Percentiles rank a stretch among this genome's conserved stretches.
Conservation (phyloP, 163 green algal species). For the Scenedesmus sp. region DNA sequence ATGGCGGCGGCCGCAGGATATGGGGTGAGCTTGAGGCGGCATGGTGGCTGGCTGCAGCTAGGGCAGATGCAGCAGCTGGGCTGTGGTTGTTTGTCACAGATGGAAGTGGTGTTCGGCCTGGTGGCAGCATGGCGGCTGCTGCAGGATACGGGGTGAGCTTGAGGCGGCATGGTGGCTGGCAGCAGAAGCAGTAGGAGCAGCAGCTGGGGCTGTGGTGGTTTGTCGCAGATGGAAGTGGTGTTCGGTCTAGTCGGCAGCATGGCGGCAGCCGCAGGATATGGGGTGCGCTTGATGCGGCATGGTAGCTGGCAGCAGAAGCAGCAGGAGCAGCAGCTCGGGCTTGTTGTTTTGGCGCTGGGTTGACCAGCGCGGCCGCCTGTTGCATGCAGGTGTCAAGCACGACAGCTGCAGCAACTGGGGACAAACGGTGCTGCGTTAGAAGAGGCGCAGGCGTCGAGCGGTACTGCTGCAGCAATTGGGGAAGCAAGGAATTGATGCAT, state of each 20-base stretch:
- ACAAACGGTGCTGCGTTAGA: no score
- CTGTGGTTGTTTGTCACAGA: background rate
- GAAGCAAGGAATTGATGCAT: no score
- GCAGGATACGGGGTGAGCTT: constrained; percentile 66
- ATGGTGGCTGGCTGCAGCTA: background rate
- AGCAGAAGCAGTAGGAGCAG: background rate
- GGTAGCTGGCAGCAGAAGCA: background rate
- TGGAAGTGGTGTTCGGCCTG: constrained; percentile 66
- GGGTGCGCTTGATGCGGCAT: constrained; percentile 51
- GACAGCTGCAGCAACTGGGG: no score
- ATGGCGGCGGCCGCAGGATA: constrained; percentile 63
- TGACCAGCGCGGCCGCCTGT: no score
- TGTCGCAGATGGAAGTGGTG: no score
- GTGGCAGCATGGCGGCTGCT: constrained; percentile 68
- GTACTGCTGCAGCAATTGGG: background rate
- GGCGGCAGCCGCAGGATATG: constrained; percentile 63
- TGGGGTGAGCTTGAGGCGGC: constrained; percentile 55
- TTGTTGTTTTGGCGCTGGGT: background rate
- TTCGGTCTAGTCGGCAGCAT: constrained; percentile 78
- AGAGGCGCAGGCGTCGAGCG: background rate
- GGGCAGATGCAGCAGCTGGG: background rate
- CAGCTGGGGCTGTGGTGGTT: background rate
- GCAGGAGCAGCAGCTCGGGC: background rate
- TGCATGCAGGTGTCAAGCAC: no score
- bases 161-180: background rate